A percentile compares a stretch with the other conserved stretches of the same genome.
Conservation (phyloP, 108 stramenopile genomes). For the Pelagomonas calceolata region DNA sequence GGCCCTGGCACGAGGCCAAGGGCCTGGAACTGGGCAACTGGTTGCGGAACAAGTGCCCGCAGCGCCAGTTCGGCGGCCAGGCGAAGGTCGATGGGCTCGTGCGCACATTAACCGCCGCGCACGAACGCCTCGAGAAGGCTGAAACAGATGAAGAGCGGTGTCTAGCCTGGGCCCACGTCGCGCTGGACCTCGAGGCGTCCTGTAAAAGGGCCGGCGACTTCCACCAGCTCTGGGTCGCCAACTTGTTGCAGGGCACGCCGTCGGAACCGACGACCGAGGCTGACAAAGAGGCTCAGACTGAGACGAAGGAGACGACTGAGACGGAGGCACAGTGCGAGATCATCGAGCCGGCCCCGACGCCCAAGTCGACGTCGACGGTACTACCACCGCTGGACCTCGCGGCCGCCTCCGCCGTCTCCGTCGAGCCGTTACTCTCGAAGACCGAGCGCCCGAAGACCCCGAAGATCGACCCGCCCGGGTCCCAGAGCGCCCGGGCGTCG, state of each 20-base stretch:
- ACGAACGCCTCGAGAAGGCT: background rate
- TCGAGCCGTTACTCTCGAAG: too few species aligned
- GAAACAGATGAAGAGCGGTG: background rate
- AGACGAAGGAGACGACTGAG: too few species aligned
- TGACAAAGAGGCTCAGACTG: too few species aligned
- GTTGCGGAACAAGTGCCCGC: background rate
- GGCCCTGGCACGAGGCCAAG: background rate
- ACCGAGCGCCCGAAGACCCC: too few species aligned
- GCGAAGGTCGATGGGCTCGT: background rate
- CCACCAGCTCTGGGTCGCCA: background rate
- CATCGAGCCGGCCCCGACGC: too few species aligned
- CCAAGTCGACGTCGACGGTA: too few species aligned
- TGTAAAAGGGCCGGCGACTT: background rate
- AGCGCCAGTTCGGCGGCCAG: background rate
- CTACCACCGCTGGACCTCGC: too few species aligned
- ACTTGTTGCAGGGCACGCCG: background rate
- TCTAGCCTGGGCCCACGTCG: background rate
- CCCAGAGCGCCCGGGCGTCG: too few species aligned
- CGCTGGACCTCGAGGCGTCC: background rate
- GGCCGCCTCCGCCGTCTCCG: too few species aligned
- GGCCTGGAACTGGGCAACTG: background rate
- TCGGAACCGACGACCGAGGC: too few species aligned
- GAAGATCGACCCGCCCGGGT: too few species aligned
- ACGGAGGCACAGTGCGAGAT: too few species aligned
- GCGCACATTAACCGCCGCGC: background rate